Base-by-base conservation (phyloP, 768 basidiomycete genomes). In the Trametes elegans region DNA sequence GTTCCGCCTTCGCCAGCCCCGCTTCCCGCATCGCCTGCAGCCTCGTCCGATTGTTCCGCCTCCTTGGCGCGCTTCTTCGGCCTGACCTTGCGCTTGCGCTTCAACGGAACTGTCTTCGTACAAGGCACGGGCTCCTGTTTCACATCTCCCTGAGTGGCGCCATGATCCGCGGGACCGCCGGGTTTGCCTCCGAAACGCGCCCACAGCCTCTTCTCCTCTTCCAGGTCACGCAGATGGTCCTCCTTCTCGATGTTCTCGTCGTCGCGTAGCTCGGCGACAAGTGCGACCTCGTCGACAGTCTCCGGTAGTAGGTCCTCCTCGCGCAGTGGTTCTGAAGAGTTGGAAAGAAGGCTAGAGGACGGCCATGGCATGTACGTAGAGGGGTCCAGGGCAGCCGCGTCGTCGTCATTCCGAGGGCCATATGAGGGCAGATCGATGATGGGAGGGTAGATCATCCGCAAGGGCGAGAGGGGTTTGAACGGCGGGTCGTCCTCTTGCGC, bases 181-280 rank as follows among this genome's bases (percentile, higher is more conserved):
- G 24, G 10, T n/a, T 28, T 32, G 18, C 26, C 27, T 11, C 38
- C 50, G 34, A 64, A 51, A 9, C 55, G 50, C 0, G 27, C 62
- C 81, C 79, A 82, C 23, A 81, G 66, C n/a, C 53, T 31, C 14
- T 62, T 58, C 65, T 84, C 80, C 28, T 54, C 62, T 21, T 72
- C 75, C 13, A 58, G 31, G 26, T 53, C 55, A 28, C 52, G 42
- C 55, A 83, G 80, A 48, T 39, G 32, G 24, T 62, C 48, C 3
- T 49, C 41, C 14, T 49, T 38, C 29, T 84, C 77, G 40, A 78
- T 60, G 19, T 63, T 60, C 6, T 65, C 71, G 27, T 84, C 83
- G 7, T 76, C 76, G 19, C 64, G 47, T 43, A 82, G 58, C 61
- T 79, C 81, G 1, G 53, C 62, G 16, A 55, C 57, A 34, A 80